Evolutionary conservation across 352 stramenopile species (phyloP).

Genomic region (Phytophthora multivora): DNA sequence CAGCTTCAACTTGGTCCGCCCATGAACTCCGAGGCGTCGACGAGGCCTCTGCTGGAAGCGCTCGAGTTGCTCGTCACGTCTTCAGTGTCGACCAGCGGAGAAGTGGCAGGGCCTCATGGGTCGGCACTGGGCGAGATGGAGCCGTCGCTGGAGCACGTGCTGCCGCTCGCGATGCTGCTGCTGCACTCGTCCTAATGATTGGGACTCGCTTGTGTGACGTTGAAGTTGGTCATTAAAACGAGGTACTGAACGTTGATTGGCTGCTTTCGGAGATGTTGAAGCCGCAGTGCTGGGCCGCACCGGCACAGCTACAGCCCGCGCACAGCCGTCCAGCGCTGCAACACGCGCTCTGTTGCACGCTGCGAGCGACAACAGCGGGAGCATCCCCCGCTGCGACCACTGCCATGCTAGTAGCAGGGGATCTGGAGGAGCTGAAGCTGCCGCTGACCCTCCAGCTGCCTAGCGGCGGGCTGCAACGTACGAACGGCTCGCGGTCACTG

Average conservation of each 20-base stretch:
- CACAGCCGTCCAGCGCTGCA: not conserved
- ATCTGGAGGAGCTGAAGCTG: too few species aligned
- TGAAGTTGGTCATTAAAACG: slow-evolving; percentile 8
- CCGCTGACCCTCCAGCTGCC: slow-evolving; percentile 14
- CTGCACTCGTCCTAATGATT: slow-evolving; percentile 5
- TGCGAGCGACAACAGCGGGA: not conserved
- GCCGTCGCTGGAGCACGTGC: slow-evolving; percentile 17
- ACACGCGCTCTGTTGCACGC: not conserved
- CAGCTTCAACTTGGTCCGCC: slow-evolving; percentile 19
- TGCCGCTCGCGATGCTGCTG: slow-evolving; percentile 23
- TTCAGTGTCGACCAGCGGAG: not conserved
- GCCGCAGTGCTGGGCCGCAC: not conserved
- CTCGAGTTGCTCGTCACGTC: slow-evolving; percentile 26
- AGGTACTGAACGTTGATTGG: not conserved
- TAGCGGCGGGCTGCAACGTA: not conserved
- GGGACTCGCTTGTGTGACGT: slow-evolving; percentile 1
- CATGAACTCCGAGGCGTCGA: not conserved
- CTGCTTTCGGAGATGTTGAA: not conserved
- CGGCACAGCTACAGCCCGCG: not conserved
- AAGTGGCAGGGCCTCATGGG: not conserved
- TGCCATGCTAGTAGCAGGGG: too few species aligned
- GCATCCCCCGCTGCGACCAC: not conserved
- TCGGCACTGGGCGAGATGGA: slow-evolving; percentile 18
- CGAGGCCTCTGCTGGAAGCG: slow-evolving; percentile 22
- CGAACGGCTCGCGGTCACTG: not conserved